phyloP scores from a whole-genome alignment of 345 rosid species.

The Gossypium rotundifolium region DNA sequence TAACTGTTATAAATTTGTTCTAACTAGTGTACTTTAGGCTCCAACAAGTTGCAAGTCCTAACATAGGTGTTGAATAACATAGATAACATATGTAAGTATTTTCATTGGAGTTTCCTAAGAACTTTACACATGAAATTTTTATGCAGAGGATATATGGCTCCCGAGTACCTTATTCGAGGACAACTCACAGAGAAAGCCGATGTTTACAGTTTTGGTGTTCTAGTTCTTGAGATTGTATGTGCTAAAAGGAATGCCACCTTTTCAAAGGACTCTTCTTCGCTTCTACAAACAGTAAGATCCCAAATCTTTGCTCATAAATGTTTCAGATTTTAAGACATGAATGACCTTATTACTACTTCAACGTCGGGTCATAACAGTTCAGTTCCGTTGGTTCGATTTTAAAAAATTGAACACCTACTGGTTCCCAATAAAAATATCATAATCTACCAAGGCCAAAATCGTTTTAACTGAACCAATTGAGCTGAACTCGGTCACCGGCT shows the following conservation, averaged over 20 bases:
- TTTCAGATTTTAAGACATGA: not conserved
- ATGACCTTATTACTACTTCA: not conserved
- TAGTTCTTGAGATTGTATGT: constrained; percentile 38
- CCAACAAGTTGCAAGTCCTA: too few relatives aligned
- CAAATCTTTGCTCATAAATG: not conserved
- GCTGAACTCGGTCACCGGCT: too few relatives aligned
- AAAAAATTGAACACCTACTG: too few relatives aligned
- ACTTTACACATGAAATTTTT: not conserved
- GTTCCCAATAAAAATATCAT: too few relatives aligned
- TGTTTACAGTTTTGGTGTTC: constrained; percentile 47
- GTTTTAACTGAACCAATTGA: too few relatives aligned
- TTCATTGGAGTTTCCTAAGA: not conserved
- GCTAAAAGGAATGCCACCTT: constrained; percentile 36
- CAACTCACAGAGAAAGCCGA: constrained; percentile 50
- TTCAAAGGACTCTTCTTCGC: constrained; percentile 29
- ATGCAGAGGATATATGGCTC: constrained; percentile 59
- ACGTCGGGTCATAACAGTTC: not conserved
- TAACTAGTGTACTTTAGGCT: too few relatives aligned
- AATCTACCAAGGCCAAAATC: too few relatives aligned
- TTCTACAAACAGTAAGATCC: constrained; percentile 34
- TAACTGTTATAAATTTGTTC: too few relatives aligned
- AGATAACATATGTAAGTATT: not conserved
- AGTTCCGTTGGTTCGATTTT: too few relatives aligned
- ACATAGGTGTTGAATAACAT: not conserved
- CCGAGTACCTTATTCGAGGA: constrained; percentile 45